Evolutionary conservation across 805 yeast genomes (phyloP).

Genomic region (Metschnikowia lunata): DNA sequence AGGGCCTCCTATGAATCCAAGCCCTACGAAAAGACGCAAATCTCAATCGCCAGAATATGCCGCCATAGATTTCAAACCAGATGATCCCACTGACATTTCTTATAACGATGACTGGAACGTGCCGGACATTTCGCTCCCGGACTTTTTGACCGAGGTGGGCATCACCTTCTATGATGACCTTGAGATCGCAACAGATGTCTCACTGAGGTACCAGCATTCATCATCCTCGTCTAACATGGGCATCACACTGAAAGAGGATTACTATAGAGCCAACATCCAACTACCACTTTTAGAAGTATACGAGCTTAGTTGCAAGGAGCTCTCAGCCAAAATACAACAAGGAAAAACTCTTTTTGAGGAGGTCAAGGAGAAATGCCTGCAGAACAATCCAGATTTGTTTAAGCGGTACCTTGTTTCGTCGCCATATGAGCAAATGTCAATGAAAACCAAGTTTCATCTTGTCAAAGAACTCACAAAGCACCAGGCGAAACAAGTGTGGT

Average conservation of each 20-base stretch:
- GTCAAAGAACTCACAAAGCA: slow-evolving; percentile 49
- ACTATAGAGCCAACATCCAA: slow-evolving; percentile 34
- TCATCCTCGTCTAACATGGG: slow-evolving; percentile 11
- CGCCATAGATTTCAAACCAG: neutral
- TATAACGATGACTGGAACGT: slow-evolving; percentile 23
- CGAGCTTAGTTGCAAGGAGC: slow-evolving; percentile 51
- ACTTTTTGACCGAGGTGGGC: slow-evolving; percentile 38
- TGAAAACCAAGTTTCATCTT: slow-evolving; percentile 46
- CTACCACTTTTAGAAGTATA: slow-evolving; percentile 45
- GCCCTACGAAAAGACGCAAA: slow-evolving; percentile 7
- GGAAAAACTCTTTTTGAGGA: slow-evolving; percentile 46
- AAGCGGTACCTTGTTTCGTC: slow-evolving; percentile 43
- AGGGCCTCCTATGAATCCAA: slow-evolving; percentile 11
- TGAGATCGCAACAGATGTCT: slow-evolving; percentile 28
- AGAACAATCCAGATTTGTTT: slow-evolving; percentile 47
- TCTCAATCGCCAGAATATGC: neutral
- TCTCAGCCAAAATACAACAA: slow-evolving; percentile 46
- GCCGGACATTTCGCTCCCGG: slow-evolving; percentile 31
- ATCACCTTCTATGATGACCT: slow-evolving; percentile 46
- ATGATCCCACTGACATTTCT: neutral
- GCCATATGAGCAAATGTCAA: slow-evolving; percentile 32
- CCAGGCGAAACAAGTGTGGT: slow-evolving; percentile 56
- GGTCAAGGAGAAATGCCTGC: slow-evolving; percentile 42
- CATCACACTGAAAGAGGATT: slow-evolving; percentile 24
- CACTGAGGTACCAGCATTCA: slow-evolving; percentile 19